A percentile compares a stretch with the other conserved stretches of the same genome.
Evolutionary conservation across 2,329 filamentous ascomycete genomes (phyloP).

Genomic region (Sporothrix inflata): DNA sequence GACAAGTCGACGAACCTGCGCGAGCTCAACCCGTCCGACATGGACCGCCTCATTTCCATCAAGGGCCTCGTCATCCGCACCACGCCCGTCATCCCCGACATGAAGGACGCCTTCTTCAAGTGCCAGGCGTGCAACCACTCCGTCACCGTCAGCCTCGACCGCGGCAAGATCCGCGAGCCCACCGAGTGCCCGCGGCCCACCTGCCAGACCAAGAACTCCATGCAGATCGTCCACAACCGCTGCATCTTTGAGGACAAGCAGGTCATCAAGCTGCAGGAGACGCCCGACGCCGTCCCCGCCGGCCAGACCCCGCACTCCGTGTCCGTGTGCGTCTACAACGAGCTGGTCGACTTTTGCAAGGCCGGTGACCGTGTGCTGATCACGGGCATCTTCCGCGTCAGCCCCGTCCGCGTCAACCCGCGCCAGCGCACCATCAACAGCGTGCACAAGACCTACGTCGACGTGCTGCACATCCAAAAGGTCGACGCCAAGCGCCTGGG

Average conservation of each 20-base stretch:
- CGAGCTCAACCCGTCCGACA: slow-evolving; percentile 84
- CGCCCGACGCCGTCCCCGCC: slow-evolving; percentile 89
- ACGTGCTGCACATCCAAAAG: slow-evolving; percentile 94
- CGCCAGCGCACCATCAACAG: slow-evolving; percentile 90
- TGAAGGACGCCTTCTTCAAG: slow-evolving; percentile 98
- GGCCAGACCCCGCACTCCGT: slow-evolving; percentile 98
- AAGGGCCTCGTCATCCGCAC: slow-evolving; percentile 96
- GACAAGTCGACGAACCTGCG: slow-evolving; percentile 87
- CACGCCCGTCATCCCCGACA: slow-evolving; percentile 95
- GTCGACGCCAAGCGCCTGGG: slow-evolving; percentile 94
- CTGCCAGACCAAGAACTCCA: slow-evolving; percentile 87
- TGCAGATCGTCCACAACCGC: slow-evolving; percentile 97
- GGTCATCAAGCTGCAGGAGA: slow-evolving; percentile 98
- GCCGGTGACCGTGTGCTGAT: slow-evolving; percentile 95
- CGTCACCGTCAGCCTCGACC: slow-evolving; percentile 86
- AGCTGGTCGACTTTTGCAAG: slow-evolving; percentile 96
- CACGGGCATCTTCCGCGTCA: slow-evolving; percentile 95
- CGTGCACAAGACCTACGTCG: slow-evolving; percentile 97
- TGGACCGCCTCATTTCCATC: slow-evolving; percentile 93
- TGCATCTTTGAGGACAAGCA: slow-evolving; percentile 96
- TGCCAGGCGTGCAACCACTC: slow-evolving; percentile 93
- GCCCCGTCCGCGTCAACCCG: slow-evolving; percentile 90
- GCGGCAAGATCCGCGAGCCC: slow-evolving; percentile 94
- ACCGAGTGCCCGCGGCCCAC: slow-evolving; percentile 82
- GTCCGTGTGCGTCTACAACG: slow-evolving; percentile 93